Percentiles rank a stretch among this genome's conserved stretches.
phyloP scores from a whole-genome alignment of 192 early-diverging fungal genomes.

The Coemansia sp. region DNA sequence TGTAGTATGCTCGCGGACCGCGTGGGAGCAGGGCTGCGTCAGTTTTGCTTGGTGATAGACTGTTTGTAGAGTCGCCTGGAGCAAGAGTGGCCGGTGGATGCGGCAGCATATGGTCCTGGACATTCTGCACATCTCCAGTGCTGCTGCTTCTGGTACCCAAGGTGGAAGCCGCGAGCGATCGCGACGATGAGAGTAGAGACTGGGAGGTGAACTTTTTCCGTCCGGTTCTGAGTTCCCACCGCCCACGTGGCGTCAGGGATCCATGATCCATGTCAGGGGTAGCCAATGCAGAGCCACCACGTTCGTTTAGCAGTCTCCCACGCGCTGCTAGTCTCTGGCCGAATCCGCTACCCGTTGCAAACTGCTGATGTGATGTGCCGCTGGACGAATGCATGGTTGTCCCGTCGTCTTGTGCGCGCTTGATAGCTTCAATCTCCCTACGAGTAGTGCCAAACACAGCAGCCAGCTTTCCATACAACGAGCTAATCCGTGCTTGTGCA shows the following conservation, averaged over 20 bases:
- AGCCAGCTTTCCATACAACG: constrained; percentile 19
- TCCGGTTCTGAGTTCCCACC: constrained; percentile 51
- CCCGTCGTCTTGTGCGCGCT: constrained; percentile 20
- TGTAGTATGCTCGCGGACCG: constrained; percentile 30
- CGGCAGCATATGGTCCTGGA: background rate
- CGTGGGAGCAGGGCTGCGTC: constrained; percentile 34
- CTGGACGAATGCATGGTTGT: background rate
- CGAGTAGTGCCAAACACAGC: constrained; percentile 30
- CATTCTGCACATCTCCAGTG: background rate
- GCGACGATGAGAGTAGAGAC: constrained; percentile 33
- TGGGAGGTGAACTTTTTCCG: constrained; percentile 48
- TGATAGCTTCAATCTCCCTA: constrained; percentile 27
- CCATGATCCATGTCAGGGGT: constrained; percentile 49
- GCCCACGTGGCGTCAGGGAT: constrained; percentile 46
- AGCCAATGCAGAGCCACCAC: constrained; percentile 1
- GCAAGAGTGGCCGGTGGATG: background rate
- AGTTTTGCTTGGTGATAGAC: background rate
- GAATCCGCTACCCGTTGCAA: constrained; percentile 19
- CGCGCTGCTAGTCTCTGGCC: constrained; percentile 26
- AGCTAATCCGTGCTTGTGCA: constrained; percentile 27
- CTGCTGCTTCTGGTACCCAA: background rate
- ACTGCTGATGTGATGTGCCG: background rate
- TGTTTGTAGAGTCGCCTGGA: background rate
- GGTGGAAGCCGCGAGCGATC: background rate
- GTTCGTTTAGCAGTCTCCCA: constrained; percentile 6